phyloP scores from a whole-genome alignment of 192 early-diverging fungal genomes.

The Oehlia diaphana region DNA sequence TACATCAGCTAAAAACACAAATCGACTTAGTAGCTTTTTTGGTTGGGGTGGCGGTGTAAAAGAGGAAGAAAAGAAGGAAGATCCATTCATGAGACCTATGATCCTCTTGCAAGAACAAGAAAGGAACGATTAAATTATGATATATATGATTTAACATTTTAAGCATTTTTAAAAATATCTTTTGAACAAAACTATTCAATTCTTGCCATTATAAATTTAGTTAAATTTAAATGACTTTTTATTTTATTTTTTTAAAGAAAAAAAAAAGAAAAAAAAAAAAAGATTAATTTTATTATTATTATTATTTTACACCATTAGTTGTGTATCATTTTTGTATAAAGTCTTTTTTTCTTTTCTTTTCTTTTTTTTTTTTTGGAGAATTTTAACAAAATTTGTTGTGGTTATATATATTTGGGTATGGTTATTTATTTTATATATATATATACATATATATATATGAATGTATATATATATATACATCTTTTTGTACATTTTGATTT shows the following conservation, averaged over 20 bases:
- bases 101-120: conserved; percentile 24
- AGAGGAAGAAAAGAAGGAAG: conserved; percentile 16
- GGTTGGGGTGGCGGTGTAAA: background rate
- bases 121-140: background rate
- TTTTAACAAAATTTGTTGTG: background rate
- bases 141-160: too few relatives aligned
- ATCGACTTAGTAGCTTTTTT: conserved; percentile 14
- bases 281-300: too few relatives aligned
- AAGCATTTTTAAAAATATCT: background rate
- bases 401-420: conserved; percentile 4
- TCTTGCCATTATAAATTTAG: background rate
- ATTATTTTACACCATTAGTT: background rate
- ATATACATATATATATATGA: background rate
- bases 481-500: too few relatives aligned
- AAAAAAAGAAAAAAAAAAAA: too few relatives aligned
- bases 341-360: background rate
- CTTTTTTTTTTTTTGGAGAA: background rate
- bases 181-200: background rate
- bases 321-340: background rate
- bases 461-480: background rate
- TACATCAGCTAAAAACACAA: background rate
- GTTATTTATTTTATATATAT: background rate
- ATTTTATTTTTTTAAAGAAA: background rate
- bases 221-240: too few relatives aligned
- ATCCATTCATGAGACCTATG: conserved; percentile 22